Conservation (phyloP, 2,329 filamentous ascomycete species). For the Magnaporthiopsis rhizophila region DNA sequence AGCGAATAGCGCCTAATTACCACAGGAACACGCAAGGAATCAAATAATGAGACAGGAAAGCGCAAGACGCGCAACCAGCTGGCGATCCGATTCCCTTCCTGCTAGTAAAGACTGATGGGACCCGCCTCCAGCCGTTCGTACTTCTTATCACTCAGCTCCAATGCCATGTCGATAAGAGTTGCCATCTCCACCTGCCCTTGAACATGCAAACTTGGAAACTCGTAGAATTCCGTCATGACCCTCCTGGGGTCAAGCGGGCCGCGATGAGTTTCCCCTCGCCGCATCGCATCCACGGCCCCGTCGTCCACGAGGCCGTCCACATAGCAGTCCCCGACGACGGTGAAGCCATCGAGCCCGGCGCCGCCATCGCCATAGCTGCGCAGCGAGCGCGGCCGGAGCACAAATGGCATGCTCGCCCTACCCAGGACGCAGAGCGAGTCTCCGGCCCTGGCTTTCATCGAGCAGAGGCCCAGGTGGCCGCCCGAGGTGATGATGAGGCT, state of each 20-base stretch:
- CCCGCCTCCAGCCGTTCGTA: neutral
- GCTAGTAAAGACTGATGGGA: neutral
- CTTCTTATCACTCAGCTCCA: too few species aligned
- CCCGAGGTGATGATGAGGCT: conserved; percentile 1
- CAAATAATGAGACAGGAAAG: too few species aligned
- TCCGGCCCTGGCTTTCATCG: neutral
- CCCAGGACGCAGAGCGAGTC: neutral
- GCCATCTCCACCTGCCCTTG: too few species aligned
- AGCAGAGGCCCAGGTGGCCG: neutral
- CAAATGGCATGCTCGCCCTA: neutral
- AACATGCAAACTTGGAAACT: neutral
- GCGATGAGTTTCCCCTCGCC: neutral
- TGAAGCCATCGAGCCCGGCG: neutral
- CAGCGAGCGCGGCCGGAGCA: neutral
- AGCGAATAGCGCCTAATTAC: too few species aligned
- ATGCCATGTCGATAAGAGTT: too few species aligned
- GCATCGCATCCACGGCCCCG: conserved; percentile 1
- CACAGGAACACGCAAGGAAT: too few species aligned
- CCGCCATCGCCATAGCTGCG: neutral
- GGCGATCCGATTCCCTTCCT: too few species aligned
- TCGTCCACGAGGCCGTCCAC: neutral
- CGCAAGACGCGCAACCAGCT: too few species aligned
- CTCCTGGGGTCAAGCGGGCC: neutral
- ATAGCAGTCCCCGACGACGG: neutral
- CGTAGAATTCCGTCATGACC: neutral